Base-by-base conservation (phyloP, 305 asterid genomes). In the Euphrasia arctica region DNA sequence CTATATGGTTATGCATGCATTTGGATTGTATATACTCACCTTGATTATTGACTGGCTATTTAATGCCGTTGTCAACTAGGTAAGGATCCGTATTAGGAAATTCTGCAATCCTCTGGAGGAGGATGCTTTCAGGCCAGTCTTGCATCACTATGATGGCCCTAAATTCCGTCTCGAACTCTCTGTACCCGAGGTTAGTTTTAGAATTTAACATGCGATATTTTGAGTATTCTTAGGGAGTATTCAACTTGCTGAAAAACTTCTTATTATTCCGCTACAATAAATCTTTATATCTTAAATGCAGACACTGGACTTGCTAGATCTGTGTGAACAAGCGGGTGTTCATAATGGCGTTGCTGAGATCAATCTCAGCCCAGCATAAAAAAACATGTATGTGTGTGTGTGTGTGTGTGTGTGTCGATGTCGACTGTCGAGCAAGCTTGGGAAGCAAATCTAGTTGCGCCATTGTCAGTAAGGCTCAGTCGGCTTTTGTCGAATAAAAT, bases 61-160 rank as follows among this genome's bases (percentile, higher is more conserved):
- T 15, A 54, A 39, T 39, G 55, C 62, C 67, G 58, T 28, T 67
- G 39, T 54, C 68, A 36, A 34, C 63, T 74, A 92, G 98, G 96
- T 92, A 56, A 85, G 88, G 62, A 83, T 86, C 66, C 80, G 43
- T 70, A 78, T 83, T 29, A 85, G 96, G 83, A 86, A 93, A 75
- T 51, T 90, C 60, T 82, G 89, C 79, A 84, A 88, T 61, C 86
- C 96, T 70, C 79, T 93, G 75, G 98, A 90, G 65, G 98, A 93
- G 78, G 98, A 93, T 76, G 86, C 95, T 50, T 93, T 90, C 72
- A 83, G 98, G 78, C 97, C 97, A 27, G 95, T 89, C 70, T 77
- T 92, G 82, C 95, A 92, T 77, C 98, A 92, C 71, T 92, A 92
- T 50, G 97, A 92, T 72, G 97, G 98, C 29, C 98, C 98, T 36